These are phyloP conservation scores for Pleurotus pulmonarius DNA, from an alignment of 768 basidiomycete genomes.

Conservation along the genomic window DNA sequence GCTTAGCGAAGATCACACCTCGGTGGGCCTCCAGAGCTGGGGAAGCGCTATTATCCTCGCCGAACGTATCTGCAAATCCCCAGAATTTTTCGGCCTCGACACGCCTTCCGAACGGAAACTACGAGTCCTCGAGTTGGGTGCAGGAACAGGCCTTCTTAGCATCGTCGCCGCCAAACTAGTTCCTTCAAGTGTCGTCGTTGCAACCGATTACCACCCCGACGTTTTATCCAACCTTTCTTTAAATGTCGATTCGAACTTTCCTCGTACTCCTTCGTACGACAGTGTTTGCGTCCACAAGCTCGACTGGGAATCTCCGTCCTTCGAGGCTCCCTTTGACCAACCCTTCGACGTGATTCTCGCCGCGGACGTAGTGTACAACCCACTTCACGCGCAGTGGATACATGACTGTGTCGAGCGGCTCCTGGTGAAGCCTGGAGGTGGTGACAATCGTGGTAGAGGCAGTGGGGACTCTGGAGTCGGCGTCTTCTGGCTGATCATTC, in stretches of 20 bases:
- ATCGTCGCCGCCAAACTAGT: conserved; percentile 53
- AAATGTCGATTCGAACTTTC: conserved; percentile 58
- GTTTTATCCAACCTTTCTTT: conserved; percentile 63
- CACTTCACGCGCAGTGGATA: conserved; percentile 68
- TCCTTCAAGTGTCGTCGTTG: conserved; percentile 38
- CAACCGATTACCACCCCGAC: conserved; percentile 78
- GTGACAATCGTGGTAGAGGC: background rate
- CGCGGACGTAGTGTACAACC: conserved; percentile 78
- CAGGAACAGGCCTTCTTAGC: conserved; percentile 82
- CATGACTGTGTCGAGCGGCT: conserved; percentile 52
- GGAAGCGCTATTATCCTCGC: conserved; percentile 72
- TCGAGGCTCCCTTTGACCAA: conserved; percentile 27
- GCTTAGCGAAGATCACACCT: conserved; percentile 64
- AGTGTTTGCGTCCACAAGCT: conserved; percentile 45
- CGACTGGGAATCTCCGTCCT: conserved; percentile 59
- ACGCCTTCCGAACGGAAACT: conserved; percentile 18
- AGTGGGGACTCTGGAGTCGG: conserved; percentile 26
- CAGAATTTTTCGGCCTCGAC: conserved; percentile 34
- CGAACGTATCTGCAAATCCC: conserved; percentile 51
- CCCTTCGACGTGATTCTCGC: conserved; percentile 71
- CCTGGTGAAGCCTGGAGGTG: conserved; percentile 29
- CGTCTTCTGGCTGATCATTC: conserved; percentile 72
- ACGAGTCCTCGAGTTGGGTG: conserved; percentile 75
- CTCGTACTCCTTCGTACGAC: conserved; percentile 11
- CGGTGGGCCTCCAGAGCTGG: conserved; percentile 85